These are phyloP conservation scores for Pichia sp. DNA, from an alignment of 1,139 yeast species.

Conservation along the genomic window DNA sequence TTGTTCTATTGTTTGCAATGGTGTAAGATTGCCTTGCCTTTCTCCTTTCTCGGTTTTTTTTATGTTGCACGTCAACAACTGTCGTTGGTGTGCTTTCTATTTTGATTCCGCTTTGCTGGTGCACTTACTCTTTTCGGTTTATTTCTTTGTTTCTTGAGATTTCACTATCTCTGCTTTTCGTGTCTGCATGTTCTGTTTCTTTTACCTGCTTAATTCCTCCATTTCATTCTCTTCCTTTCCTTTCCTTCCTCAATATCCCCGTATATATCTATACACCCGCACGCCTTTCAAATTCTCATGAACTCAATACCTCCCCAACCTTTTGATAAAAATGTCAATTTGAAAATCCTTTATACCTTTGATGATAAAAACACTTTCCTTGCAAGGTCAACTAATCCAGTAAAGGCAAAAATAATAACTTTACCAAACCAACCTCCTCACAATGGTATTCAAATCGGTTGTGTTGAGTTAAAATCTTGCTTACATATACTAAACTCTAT, in stretches of 20 bases:
- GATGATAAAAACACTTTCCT: conserved; percentile 54
- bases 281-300: background rate
- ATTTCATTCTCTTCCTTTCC: background rate
- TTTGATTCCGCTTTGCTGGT: background rate
- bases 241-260: background rate
- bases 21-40: too few species aligned
- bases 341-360: conserved; percentile 56
- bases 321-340: conserved; percentile 22
- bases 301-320: conserved; percentile 17
- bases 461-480: conserved; percentile 48
- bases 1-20: too few species aligned
- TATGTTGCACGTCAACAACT: background rate
- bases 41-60: background rate
- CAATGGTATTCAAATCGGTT: conserved; percentile 43
- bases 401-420: conserved; percentile 43
- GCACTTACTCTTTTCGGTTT: background rate
- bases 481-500: conserved; percentile 43
- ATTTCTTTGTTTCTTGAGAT: background rate
- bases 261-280: too few species aligned
- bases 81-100: background rate
- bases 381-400: conserved; percentile 44
- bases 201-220: background rate
- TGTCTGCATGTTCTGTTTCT: background rate
- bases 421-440: conserved; percentile 31
- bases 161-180: background rate